Percentiles rank a stretch among this genome's conserved stretches.
Conservation (phyloP, 208 protist species). For the Hexamita inflata region DNA sequence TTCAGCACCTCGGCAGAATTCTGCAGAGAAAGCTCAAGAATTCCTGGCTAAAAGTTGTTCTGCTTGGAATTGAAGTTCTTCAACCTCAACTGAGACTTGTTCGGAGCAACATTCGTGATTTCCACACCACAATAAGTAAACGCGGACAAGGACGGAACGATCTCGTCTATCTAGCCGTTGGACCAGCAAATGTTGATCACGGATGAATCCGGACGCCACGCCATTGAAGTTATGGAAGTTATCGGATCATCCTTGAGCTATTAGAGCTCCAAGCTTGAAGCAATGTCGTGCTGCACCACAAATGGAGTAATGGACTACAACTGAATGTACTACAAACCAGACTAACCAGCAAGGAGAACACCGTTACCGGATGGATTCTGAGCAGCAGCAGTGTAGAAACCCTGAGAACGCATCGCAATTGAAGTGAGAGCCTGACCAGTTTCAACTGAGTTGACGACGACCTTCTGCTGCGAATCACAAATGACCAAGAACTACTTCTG, state of each 20-base stretch:
- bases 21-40: not conserved
- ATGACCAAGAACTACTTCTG: not conserved
- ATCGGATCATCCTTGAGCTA: too few species aligned
- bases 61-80: slow-evolving; percentile 10
- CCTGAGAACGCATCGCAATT: not conserved
- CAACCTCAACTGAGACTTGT: not conserved
- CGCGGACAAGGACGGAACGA: not conserved
- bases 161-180: not conserved
- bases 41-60: not conserved
- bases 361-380: not conserved
- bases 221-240: not conserved
- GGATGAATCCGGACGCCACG: not conserved
- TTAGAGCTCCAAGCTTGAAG: not conserved
- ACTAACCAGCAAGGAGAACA: not conserved
- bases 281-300: not conserved
- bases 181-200: not conserved
- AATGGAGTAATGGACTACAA: not conserved
- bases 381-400: not conserved
- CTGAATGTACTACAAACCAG: not conserved
- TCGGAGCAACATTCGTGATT: not conserved
- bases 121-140: slow-evolving; percentile 17
- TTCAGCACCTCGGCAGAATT: not conserved
- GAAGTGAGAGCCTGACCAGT: not conserved
- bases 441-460: slow-evolving; percentile 1
- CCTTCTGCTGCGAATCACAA: not conserved